Conservation (phyloP, 2,329 filamentous ascomycete species). For the Fusarium praegraminearum region DNA sequence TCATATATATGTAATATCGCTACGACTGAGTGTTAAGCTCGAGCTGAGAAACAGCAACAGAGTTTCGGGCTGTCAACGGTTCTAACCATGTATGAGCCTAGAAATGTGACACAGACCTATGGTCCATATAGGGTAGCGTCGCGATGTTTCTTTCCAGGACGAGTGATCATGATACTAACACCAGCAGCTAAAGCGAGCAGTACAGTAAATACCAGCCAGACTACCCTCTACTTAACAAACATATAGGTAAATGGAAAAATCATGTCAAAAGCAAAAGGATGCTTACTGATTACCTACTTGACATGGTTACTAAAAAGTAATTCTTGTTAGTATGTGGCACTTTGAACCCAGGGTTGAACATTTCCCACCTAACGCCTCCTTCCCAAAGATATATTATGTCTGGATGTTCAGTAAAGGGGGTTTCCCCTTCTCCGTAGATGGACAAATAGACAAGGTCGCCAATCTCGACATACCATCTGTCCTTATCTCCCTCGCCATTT, state of each 20-base stretch:
- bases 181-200: not conserved
- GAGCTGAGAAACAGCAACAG: not conserved
- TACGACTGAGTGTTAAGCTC: conserved; percentile 8
- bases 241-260: too few relatives aligned
- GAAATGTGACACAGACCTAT: not conserved
- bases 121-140: not conserved
- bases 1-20: not conserved
- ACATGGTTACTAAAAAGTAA: not conserved
- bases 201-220: not conserved
- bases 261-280: too few relatives aligned
- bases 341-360: not conserved
- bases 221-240: not conserved
- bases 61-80: not conserved
- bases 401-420: not conserved
- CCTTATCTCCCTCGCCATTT: not conserved
- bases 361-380: not conserved
- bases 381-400: not conserved
- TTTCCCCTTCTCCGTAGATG: not conserved
- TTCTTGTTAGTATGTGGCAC: not conserved
- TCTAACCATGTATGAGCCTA: conserved; percentile 3
- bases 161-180: not conserved
- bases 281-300: not conserved
- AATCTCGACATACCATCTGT: not conserved
- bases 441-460: not conserved
- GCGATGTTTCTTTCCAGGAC: not conserved